Evolutionary conservation across 345 rosid species (phyloP).

Genomic region (Raphanus sativus): DNA sequence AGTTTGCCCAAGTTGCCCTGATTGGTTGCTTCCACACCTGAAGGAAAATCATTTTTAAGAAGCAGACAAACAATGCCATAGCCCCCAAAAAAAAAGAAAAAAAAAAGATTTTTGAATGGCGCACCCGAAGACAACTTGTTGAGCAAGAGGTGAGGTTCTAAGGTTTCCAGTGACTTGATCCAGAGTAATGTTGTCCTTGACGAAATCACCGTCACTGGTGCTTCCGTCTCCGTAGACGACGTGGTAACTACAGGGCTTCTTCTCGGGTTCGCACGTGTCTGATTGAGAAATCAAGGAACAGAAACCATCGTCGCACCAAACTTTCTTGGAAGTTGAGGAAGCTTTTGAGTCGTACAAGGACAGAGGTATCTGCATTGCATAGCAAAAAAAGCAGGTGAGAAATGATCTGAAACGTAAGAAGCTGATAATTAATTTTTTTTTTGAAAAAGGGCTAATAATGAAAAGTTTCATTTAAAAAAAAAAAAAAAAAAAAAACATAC

Average conservation of each 20-base stretch:
- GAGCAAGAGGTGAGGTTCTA: constrained; percentile 21
- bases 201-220: constrained; percentile 38
- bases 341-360: constrained; percentile 32
- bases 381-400: neutral
- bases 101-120: neutral
- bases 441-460: neutral
- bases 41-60: neutral
- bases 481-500: constrained; percentile 42
- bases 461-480: neutral
- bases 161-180: constrained; percentile 37
- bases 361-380: constrained; percentile 50
- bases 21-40: constrained; percentile 80
- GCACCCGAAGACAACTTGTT: constrained; percentile 35
- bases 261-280: constrained; percentile 22
- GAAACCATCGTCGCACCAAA: constrained; percentile 34
- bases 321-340: constrained; percentile 24
- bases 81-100: neutral
- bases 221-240: constrained; percentile 43
- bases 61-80: neutral
- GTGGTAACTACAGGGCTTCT: constrained; percentile 34
- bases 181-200: constrained; percentile 31
- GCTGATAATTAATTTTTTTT: too few species aligned
- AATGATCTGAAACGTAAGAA: neutral
- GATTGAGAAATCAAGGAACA: constrained; percentile 27
- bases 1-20: constrained; percentile 74